Base-by-base conservation (phyloP, 2,329 filamentous ascomycete species). In the Penicillium psychrosexuale region DNA sequence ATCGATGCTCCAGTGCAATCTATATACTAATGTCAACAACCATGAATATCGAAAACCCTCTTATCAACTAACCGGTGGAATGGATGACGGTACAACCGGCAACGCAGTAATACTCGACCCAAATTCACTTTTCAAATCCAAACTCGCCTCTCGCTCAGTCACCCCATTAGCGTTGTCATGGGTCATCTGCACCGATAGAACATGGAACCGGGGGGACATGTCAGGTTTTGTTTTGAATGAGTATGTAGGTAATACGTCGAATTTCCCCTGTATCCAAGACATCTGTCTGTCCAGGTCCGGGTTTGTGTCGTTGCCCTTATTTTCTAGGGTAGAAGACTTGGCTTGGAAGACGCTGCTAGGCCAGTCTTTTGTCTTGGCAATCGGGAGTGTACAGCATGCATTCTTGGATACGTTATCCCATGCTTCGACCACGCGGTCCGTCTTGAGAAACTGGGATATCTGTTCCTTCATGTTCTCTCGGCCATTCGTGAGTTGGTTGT, bases 391-490 rank as follows among this genome's bases (percentile, higher is more conserved):
- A 17, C 53, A 59, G 28, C 53, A 63, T n/a, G 65, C 58, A 31
- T 60, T 66, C 19, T 61, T 61, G 22, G 61, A 55, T 11, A 65
- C 58, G 33, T 34, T 63, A 27, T 71, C 69, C 68, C 68, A 71
- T 9, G 65, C 60, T 9, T 72, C 69, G 13, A 66, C 51, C 15
- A 71, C 69, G n/a, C 63, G 65, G 48, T 71, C 69, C 2, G 68
- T 69, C 38, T 67, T 70, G n/a, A 72, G 60, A 51, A 67, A 69
- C 13, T 70, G 67, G 33, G 64, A 60, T 15, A 72, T 60, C 55
- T 72, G 70, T 11, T 65, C 59, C 52, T 67, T 70, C 64, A 72
- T 66, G 5, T 59, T 66, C 8, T 72, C 67, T 2, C 48, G 56
- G 42, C 53, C 47, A 30, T 55, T 57, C 27, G 17, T 55, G 22